Base-by-base conservation (phyloP, 176 grass and related monocot species). In the Metroxylon sagu region DNA sequence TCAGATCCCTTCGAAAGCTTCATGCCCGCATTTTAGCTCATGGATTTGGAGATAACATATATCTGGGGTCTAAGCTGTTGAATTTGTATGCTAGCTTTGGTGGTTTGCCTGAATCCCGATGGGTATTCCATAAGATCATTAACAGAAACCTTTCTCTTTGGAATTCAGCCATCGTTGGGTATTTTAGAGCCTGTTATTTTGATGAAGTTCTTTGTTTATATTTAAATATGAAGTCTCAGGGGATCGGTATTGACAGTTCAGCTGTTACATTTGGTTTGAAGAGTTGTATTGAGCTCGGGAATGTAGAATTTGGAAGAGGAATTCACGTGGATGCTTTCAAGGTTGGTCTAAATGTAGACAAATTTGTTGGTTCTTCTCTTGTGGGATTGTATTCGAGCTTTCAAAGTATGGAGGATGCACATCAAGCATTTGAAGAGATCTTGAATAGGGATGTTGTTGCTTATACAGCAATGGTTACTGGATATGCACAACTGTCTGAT, bases 261-360 rank as follows among this genome's bases (percentile, higher is more conserved):
- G 30, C 49, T 55, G 49, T 87, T 79, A 82, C 71, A 57, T 87
- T 87, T 68, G 70, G 66, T 66, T 75, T 87, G 62, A 87, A 87
- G 63, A 78, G 79, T 73, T 87, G 84, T 27, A 64, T 64, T 29
- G 61, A 60, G 51, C 71, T 87, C n/a, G 66, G 35, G 27, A 62
- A 75, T 48, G 48, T 75, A 64, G 50, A 39, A 26, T 25, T 75
- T 55, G 84, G 74, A 39, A 64, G 70, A 68, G 71, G 56, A 62
- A 29, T 87, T 18, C 84, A 87, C 72, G 67, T 49, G 19, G 79
- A 87, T 54, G 77, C 84, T 4, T 29, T 87, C 29, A 87, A 87
- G 57, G 56, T 75, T 87, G 74, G 71, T 56, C 52, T 87, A 23
- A 63, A 17, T 56, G 27, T 27, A 27, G 67, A 82, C 78, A 87